These are phyloP conservation scores for Chaetomiaceae sp. DNA, from an alignment of 2,329 filamentous ascomycete genomes.

Conservation along the genomic window DNA sequence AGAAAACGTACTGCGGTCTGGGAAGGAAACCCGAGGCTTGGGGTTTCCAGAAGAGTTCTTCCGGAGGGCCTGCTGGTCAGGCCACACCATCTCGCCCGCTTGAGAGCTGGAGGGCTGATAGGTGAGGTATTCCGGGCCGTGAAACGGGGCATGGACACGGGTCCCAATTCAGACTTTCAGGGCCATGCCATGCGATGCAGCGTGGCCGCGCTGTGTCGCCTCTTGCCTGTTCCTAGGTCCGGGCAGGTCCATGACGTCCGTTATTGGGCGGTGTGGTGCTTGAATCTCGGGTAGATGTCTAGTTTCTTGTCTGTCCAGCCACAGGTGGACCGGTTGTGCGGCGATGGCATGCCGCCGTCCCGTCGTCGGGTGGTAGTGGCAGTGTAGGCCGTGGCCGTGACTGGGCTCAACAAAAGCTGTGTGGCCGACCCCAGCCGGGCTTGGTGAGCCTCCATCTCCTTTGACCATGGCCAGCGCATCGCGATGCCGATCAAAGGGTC, in stretches of 20 bases:
- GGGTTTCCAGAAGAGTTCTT: slow-evolving; percentile 19
- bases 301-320: slow-evolving; percentile 3
- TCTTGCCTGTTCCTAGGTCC: background rate
- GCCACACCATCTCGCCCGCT: background rate
- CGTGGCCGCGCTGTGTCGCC: background rate
- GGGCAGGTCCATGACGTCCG: slow-evolving; percentile 19
- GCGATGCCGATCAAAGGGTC: slow-evolving; percentile 20
- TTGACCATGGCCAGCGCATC: slow-evolving; percentile 13
- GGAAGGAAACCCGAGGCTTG: background rate
- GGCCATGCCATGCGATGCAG: too few relatives aligned
- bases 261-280: slow-evolving; percentile 10
- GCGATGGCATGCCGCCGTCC: slow-evolving; percentile 18
- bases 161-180: slow-evolving; percentile 2
- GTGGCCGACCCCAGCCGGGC: slow-evolving; percentile 19
- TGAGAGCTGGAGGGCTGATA: slow-evolving; percentile 1
- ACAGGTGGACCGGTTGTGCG: slow-evolving; percentile 12
- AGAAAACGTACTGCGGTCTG: background rate
- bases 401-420: slow-evolving; percentile 9
- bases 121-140: slow-evolving; percentile 10
- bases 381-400: background rate
- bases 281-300: background rate
- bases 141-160: slow-evolving; percentile 3
- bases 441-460: slow-evolving; percentile 16
- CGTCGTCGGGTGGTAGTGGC: slow-evolving; percentile 8
- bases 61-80: slow-evolving; percentile 5